These are phyloP conservation scores for Durusdinium trenchii DNA, from an alignment of 73 alveolate genomes.

Conservation along the genomic window DNA sequence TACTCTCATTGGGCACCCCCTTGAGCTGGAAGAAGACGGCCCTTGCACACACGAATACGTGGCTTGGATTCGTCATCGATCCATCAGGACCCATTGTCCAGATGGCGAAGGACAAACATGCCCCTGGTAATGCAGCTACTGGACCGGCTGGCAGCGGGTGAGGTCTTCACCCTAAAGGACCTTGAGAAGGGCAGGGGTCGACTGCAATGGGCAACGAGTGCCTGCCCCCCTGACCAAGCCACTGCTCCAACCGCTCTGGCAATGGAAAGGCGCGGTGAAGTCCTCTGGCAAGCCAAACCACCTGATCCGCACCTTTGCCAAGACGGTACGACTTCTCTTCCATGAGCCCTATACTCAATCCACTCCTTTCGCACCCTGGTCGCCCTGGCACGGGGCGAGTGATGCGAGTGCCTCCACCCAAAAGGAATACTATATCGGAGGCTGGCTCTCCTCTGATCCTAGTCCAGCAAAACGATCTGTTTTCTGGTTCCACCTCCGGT, in stretches of 20 bases:
- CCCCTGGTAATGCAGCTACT: not conserved
- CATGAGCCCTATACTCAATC: not conserved
- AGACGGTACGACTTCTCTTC: not conserved
- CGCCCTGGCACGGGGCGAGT: not conserved
- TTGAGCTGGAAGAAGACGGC: slow-evolving; percentile 33
- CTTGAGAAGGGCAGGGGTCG: slow-evolving; percentile 23
- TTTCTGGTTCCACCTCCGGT: not conserved
- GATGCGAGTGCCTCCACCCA: slow-evolving; percentile 24
- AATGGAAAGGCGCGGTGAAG: slow-evolving; percentile 4
- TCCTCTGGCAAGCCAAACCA: not conserved
- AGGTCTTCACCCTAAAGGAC: not conserved
- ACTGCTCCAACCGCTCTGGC: slow-evolving; percentile 20
- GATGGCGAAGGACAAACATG: not conserved
- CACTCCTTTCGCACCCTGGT: not conserved
- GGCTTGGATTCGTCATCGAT: slow-evolving; percentile 32
- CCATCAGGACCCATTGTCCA: not conserved
- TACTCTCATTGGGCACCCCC: not conserved
- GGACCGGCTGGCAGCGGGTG: not conserved
- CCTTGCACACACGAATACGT: not conserved
- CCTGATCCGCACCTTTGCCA: not conserved
- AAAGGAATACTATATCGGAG: not conserved
- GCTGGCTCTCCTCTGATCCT: not conserved
- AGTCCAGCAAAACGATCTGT: not conserved
- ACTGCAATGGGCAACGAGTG: slow-evolving; percentile 52
- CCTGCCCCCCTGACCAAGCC: slow-evolving; percentile 17